phyloP scores from a whole-genome alignment of 768 basidiomycete genomes.

The Pleurotus ostreatus region DNA sequence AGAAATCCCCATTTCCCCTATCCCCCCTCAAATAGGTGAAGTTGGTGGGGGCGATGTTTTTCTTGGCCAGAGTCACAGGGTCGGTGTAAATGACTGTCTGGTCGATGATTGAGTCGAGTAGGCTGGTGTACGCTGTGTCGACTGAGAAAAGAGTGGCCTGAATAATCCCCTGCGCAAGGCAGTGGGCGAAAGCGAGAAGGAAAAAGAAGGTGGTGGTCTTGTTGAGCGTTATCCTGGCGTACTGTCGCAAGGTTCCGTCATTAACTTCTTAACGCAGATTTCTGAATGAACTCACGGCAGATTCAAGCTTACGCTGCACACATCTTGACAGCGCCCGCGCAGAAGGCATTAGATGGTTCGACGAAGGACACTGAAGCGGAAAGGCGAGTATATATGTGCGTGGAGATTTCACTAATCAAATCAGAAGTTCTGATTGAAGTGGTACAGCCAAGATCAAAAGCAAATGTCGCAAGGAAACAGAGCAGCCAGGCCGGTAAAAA shows the following conservation, averaged over 20 bases:
- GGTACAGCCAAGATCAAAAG: not conserved
- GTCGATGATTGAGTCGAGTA: constrained; percentile 33
- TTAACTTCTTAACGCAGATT: not conserved
- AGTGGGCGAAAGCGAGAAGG: constrained; percentile 45
- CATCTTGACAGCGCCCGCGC: not conserved
- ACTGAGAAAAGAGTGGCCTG: constrained; percentile 44
- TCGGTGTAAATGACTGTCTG: not conserved
- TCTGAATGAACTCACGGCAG: not conserved
- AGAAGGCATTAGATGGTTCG: not conserved
- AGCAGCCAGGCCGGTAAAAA: constrained; percentile 1
- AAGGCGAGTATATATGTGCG: not conserved
- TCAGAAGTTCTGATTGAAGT: not conserved
- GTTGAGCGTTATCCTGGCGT: constrained; percentile 33
- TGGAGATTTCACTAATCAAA: not conserved
- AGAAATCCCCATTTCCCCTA: constrained; percentile 9
- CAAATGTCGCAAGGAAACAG: not conserved
- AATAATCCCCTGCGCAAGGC: constrained; percentile 47
- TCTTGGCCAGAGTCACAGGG: not conserved
- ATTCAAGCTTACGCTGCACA: not conserved
- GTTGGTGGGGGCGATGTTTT: constrained; percentile 25
- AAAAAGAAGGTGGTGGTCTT: constrained; percentile 44
- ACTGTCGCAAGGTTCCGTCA: constrained; percentile 18
- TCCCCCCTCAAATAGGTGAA: constrained; percentile 32
- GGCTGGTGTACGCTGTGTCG: constrained; percentile 34
- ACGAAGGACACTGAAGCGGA: not conserved